A percentile compares a stretch with the other conserved stretches of the same genome.
Evolutionary conservation across 2,329 filamentous ascomycete genomes (phyloP).

Genomic region (Chaetomium olivaceum): DNA sequence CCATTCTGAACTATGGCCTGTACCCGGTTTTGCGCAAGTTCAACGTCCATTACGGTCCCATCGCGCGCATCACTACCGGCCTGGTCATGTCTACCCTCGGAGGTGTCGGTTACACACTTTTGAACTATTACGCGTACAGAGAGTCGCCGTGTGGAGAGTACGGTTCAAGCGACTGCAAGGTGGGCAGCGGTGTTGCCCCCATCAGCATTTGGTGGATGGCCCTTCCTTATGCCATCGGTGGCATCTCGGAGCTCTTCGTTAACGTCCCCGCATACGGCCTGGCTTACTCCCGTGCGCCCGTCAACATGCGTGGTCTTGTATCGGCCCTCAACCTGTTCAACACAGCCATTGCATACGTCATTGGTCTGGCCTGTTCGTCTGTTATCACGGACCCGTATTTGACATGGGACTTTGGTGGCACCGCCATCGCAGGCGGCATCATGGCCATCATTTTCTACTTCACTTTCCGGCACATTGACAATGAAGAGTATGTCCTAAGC

Average conservation of each 20-base stretch:
- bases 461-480: conserved; percentile 49
- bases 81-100: conserved; percentile 51
- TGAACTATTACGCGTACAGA: conserved; percentile 47
- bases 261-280: conserved; percentile 55
- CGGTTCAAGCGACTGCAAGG: conserved; percentile 42
- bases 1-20: conserved; percentile 49
- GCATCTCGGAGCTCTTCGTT: conserved; percentile 55
- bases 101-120: conserved; percentile 45
- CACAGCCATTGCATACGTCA: conserved; percentile 47
- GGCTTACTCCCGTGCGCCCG: conserved; percentile 52
- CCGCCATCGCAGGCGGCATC: conserved; percentile 48
- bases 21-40: conserved; percentile 47
- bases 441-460: conserved; percentile 49
- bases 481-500: conserved; percentile 47
- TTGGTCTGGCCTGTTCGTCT: conserved; percentile 48
- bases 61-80: conserved; percentile 53
- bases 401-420: conserved; percentile 52
- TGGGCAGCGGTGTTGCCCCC: conserved; percentile 42
- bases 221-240: conserved; percentile 51
- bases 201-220: conserved; percentile 60
- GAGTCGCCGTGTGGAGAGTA: conserved; percentile 45
- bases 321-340: conserved; percentile 52
- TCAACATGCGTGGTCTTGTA: conserved; percentile 54
- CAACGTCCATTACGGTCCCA: conserved; percentile 49
- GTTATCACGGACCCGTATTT: conserved; percentile 52